Percentiles rank a stretch among this genome's conserved stretches.
These are phyloP conservation scores for Cantharellus cinnabarinus DNA, from an alignment of 768 basidiomycete genomes.

Conservation along the genomic window DNA sequence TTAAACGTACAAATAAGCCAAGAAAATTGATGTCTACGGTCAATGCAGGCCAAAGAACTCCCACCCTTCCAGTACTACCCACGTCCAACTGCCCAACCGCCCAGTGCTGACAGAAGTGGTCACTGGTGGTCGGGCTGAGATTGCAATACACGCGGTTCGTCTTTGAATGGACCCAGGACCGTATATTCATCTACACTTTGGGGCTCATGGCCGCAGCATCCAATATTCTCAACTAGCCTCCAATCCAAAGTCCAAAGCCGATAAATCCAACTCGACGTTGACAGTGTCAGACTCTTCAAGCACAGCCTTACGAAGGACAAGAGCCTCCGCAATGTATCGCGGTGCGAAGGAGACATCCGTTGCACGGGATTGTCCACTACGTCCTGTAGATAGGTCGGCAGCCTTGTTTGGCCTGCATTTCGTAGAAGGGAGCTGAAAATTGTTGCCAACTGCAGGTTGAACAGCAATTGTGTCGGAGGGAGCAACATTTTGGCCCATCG, in stretches of 20 bases:
- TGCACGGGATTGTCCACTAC: neutral
- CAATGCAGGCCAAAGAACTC: too few species aligned
- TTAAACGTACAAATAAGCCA: too few species aligned
- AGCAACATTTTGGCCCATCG: neutral
- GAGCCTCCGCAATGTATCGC: slow-evolving; percentile 59
- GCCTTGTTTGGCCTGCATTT: neutral
- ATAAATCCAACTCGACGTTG: slow-evolving; percentile 28
- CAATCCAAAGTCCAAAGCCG: slow-evolving; percentile 1
- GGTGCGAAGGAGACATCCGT: slow-evolving; percentile 17
- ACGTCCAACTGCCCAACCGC: too few species aligned
- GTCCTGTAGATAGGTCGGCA: neutral
- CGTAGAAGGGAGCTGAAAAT: neutral
- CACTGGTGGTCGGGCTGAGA: too few species aligned
- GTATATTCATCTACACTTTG: too few species aligned
- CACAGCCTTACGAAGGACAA: slow-evolving; percentile 60
- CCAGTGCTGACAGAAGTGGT: too few species aligned
- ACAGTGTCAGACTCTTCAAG: slow-evolving; percentile 43
- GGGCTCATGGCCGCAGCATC: too few species aligned
- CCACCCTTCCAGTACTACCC: too few species aligned
- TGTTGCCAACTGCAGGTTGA: neutral
- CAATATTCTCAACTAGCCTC: slow-evolving; percentile 6
- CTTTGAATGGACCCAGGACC: too few species aligned
- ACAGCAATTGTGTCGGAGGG: neutral
- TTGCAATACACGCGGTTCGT: too few species aligned
- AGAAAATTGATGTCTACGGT: too few species aligned